Conservation (phyloP, 75 land plant species). For the Picea glauca region DNA sequence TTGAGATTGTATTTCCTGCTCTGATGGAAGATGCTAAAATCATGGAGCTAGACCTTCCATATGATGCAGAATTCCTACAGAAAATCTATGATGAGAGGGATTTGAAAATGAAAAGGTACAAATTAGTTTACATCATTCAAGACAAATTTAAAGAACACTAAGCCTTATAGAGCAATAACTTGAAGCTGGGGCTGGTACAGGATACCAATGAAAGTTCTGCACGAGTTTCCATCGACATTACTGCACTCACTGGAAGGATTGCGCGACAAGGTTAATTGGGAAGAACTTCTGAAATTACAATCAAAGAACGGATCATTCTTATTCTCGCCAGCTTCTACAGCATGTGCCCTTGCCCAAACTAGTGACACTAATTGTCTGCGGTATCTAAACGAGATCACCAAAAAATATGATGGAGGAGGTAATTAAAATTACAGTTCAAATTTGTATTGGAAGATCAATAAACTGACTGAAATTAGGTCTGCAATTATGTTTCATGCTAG, state of each 20-base stretch:
- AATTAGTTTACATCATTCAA: neutral
- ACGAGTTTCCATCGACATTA: constrained; percentile 72
- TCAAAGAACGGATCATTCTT: constrained; percentile 80
- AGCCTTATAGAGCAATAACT: neutral
- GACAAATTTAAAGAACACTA: neutral
- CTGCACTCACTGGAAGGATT: constrained; percentile 91
- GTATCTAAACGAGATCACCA: constrained; percentile 46
- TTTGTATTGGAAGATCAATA: too few species aligned
- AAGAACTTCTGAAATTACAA: constrained; percentile 71
- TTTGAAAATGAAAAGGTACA: constrained; percentile 73
- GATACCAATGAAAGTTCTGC: constrained; percentile 78
- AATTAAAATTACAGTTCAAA: too few species aligned
- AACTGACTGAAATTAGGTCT: neutral
- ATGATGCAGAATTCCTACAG: constrained; percentile 46
- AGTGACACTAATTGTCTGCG: constrained; percentile 59
- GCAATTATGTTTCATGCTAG: neutral
- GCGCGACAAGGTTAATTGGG: constrained; percentile 68
- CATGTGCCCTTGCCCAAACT: constrained; percentile 84
- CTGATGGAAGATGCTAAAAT: constrained; percentile 62
- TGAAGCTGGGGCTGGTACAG: constrained; percentile 20
- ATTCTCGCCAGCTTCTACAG: constrained; percentile 95
- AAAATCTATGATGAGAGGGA: constrained; percentile 48
- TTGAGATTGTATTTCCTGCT: constrained; percentile 90
- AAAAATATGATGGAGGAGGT: constrained; percentile 67
- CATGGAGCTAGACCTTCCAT: constrained; percentile 59